A percentile compares a stretch with the other conserved stretches of the same genome.
Conservation (phyloP, 2,329 filamentous ascomycete genomes). For the Epicoccum nigrum region DNA sequence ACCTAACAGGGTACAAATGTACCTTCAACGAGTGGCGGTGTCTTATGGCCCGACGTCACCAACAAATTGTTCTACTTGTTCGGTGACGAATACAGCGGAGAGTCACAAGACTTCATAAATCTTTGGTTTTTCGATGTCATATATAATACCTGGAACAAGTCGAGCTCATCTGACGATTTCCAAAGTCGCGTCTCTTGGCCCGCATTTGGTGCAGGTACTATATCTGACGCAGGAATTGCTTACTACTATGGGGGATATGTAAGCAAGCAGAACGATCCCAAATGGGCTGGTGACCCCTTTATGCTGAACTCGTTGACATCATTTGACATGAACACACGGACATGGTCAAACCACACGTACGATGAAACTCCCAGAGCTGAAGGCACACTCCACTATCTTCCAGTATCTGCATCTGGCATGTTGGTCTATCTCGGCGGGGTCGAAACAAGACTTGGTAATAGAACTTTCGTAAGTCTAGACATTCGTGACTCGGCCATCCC, state of each 20-base stretch:
- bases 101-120: slow-evolving; percentile 41
- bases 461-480: slow-evolving; percentile 4
- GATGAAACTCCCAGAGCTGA: slow-evolving; percentile 59
- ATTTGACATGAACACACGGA: slow-evolving; percentile 60
- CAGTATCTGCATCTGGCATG: slow-evolving; percentile 61
- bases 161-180: slow-evolving; percentile 27
- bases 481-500: slow-evolving; percentile 31
- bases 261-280: slow-evolving; percentile 55
- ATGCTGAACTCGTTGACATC: slow-evolving; percentile 57
- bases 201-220: slow-evolving; percentile 17
- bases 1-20: slow-evolving; percentile 54
- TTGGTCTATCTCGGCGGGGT: slow-evolving; percentile 66
- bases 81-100: slow-evolving; percentile 58
- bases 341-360: slow-evolving; percentile 58
- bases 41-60: slow-evolving; percentile 63
- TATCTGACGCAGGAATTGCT: slow-evolving; percentile 37
- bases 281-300: slow-evolving; percentile 25
- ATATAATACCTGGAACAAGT: slow-evolving; percentile 60
- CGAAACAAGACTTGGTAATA: slow-evolving; percentile 14
- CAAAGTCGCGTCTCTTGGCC: slow-evolving; percentile 15
- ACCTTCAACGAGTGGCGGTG: slow-evolving; percentile 52
- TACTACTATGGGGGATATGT: slow-evolving; percentile 69
- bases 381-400: slow-evolving; percentile 63
- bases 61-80: slow-evolving; percentile 68
- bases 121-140: slow-evolving; percentile 63